A percentile compares a stretch with the other conserved stretches of the same genome.
Evolutionary conservation across 1,284 basidiomycete species (phyloP).

Genomic region (Cutaneotrichosporon cutaneum): DNA sequence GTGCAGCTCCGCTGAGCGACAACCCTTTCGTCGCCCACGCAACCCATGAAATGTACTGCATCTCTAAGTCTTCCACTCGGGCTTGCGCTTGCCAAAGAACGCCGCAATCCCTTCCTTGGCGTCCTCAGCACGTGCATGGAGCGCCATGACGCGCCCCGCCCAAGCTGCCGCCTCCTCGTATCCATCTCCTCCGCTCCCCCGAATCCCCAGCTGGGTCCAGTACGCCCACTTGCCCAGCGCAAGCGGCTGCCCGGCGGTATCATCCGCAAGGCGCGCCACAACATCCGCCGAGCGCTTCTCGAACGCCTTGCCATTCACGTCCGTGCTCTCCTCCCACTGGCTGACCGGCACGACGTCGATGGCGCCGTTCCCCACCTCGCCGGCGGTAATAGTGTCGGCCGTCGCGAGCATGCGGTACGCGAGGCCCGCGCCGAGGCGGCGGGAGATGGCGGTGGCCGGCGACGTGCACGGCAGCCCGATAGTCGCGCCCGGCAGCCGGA

Average conservation of each 20-base stretch:
- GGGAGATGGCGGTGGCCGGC: conserved; percentile 19
- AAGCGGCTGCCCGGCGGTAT: conserved; percentile 21
- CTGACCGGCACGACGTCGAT: conserved; percentile 24
- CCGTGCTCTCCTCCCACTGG: conserved; percentile 16
- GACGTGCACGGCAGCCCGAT: conserved; percentile 25
- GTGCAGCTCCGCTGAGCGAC: too few species aligned
- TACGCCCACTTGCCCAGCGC: conserved; percentile 28
- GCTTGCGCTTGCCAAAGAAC: conserved; percentile 24
- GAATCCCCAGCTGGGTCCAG: conserved; percentile 25
- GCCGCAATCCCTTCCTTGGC: conserved; percentile 23
- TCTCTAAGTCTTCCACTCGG: conserved; percentile 24
- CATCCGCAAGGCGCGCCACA: conserved; percentile 11
- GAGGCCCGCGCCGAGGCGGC: conserved; percentile 17
- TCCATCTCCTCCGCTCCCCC: conserved; percentile 17
- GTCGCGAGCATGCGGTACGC: conserved; percentile 27
- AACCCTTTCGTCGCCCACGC: too few species aligned
- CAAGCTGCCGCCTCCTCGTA: conserved; percentile 24
- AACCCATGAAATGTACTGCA: neutral
- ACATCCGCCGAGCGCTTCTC: conserved; percentile 16
- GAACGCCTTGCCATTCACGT: conserved; percentile 14
- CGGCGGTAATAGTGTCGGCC: conserved; percentile 19
- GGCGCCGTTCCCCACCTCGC: conserved; percentile 9
- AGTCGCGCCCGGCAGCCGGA: conserved; percentile 21
- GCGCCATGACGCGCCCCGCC: conserved; percentile 26
- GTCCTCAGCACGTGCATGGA: conserved; percentile 24